Conservation (phyloP, 2,329 filamentous ascomycete genomes). For the Sclerotinia sclerotiorum region DNA sequence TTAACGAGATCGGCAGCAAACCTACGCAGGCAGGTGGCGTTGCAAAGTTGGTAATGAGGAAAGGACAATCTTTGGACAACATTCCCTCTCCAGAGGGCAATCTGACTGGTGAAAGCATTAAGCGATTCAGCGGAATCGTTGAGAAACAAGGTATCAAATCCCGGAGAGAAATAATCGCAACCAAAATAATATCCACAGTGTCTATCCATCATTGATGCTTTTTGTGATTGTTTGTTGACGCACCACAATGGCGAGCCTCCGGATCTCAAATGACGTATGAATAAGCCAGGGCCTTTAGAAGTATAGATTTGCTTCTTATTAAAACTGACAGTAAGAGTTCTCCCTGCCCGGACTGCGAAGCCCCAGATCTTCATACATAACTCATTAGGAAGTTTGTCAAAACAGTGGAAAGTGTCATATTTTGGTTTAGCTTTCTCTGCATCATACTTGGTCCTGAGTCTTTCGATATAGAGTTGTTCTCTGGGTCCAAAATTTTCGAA, state of each 20-base stretch:
- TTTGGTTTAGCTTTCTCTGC: conserved; percentile 1
- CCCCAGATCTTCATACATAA: conserved; percentile 9
- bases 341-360: not conserved
- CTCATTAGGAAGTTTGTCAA: not conserved
- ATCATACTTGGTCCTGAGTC: not conserved
- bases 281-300: conserved; percentile 2
- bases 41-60: not conserved
- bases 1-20: not conserved
- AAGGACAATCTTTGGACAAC: not conserved
- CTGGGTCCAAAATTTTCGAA: not conserved
- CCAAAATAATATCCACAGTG: not conserved
- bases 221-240: not conserved
- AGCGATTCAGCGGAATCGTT: not conserved
- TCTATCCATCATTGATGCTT: not conserved
- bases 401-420: conserved; percentile 4
- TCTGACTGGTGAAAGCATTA: not conserved
- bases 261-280: not conserved
- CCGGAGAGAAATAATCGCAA: conserved; percentile 3
- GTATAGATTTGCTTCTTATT: not conserved
- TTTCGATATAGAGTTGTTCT: not conserved
- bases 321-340: not conserved
- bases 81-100: not conserved
- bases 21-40: not conserved
- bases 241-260: conserved; percentile 5
- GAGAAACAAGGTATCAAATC: conserved; percentile 13